These are phyloP conservation scores for Coemansia reversa DNA, from an alignment of 192 early-diverging fungal genomes.

Conservation along the genomic window DNA sequence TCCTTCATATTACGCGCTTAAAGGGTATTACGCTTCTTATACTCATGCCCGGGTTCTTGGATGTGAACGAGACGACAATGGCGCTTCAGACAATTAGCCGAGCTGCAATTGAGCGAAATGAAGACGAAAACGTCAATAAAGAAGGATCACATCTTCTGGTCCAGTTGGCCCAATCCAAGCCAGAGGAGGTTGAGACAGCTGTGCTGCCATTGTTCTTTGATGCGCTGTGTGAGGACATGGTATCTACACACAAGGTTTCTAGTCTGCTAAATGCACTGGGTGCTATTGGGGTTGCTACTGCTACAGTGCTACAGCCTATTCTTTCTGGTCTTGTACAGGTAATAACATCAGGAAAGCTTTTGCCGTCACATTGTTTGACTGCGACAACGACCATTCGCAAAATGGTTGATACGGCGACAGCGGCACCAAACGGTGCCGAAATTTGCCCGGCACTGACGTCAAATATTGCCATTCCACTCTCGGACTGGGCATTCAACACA, in stretches of 20 bases:
- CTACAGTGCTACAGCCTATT: conserved; percentile 21
- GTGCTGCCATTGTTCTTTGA: conserved; percentile 47
- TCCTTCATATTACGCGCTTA: conserved; percentile 67
- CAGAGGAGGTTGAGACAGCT: conserved; percentile 23
- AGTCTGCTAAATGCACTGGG: conserved; percentile 44
- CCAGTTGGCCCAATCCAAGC: conserved; percentile 43
- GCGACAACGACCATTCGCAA: conserved; percentile 41
- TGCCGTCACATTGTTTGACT: conserved; percentile 18
- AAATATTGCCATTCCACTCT: conserved; percentile 19
- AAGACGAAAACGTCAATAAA: conserved; percentile 54
- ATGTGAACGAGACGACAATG: conserved; percentile 55
- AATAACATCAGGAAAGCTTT: conserved; percentile 16
- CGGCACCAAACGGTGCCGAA: not conserved
- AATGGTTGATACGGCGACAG: conserved; percentile 31
- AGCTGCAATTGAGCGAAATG: conserved; percentile 46
- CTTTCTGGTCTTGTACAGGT: conserved; percentile 21
- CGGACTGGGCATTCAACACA: conserved; percentile 18
- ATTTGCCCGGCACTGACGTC: conserved; percentile 13
- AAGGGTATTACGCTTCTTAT: conserved; percentile 70
- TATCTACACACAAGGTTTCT: conserved; percentile 31
- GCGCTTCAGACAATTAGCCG: conserved; percentile 43
- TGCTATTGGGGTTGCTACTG: conserved; percentile 39
- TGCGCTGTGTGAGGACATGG: conserved; percentile 33
- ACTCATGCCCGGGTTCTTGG: conserved; percentile 58
- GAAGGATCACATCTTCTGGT: conserved; percentile 49